Percentiles rank a stretch among this genome's conserved stretches.
Conservation (phyloP, 192 early-diverging fungal genomes). For the Dissophora ornata region DNA sequence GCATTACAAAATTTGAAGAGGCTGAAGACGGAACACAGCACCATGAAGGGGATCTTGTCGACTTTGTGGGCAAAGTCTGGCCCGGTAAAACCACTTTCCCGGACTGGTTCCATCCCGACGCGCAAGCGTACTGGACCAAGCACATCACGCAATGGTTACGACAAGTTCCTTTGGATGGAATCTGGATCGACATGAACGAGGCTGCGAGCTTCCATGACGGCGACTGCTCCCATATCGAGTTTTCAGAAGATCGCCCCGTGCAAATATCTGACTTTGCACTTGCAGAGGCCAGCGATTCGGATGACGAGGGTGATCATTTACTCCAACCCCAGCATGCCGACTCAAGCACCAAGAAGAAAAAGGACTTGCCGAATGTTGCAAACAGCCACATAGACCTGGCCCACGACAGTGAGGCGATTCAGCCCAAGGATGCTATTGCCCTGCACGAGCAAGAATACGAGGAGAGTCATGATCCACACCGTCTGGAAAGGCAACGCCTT, state of each 20-base stretch:
- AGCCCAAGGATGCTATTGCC: slow-evolving; percentile 12
- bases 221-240: slow-evolving; percentile 25
- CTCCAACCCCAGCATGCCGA: slow-evolving; percentile 21
- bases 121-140: slow-evolving; percentile 62
- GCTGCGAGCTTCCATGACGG: slow-evolving; percentile 45
- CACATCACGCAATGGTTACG: slow-evolving; percentile 38
- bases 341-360: neutral
- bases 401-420: neutral
- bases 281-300: slow-evolving; percentile 3
- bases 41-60: slow-evolving; percentile 20
- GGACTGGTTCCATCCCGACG: slow-evolving; percentile 68
- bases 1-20: slow-evolving; percentile 4
- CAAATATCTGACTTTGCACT: slow-evolving; percentile 16
- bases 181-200: slow-evolving; percentile 80
- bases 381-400: too few relatives aligned
- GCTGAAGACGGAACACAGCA: slow-evolving; percentile 6
- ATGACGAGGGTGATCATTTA: neutral
- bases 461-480: slow-evolving; percentile 6
- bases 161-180: slow-evolving; percentile 60
- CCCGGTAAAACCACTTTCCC: slow-evolving; percentile 70
- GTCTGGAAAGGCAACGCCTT: neutral
- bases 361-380: neutral
- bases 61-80: slow-evolving; percentile 68
- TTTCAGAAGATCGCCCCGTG: slow-evolving; percentile 31
- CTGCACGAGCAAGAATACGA: slow-evolving; percentile 12